Evolutionary conservation across 1,284 basidiomycete genomes (phyloP), one percentile per base, ranked within the genome.

Genomic region (Puccinia sorghi): DNA sequence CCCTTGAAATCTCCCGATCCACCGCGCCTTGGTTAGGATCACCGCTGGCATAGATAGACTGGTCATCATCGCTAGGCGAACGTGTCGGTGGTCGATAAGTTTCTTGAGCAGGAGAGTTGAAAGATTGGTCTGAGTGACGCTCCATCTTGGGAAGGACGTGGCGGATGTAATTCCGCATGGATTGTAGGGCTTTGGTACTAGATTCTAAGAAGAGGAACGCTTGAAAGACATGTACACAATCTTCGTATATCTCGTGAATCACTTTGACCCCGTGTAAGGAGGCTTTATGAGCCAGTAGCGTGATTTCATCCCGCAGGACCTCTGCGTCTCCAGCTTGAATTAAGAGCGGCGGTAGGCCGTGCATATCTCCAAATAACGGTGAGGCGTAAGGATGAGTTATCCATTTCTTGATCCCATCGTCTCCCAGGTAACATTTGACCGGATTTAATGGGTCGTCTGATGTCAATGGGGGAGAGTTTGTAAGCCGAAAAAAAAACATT

Each of bases 381-480:
- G 80, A 80, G 64, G 80, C 79, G 79, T 82, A 82, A 0, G 80
- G 80, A 17, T 80, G 54, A n/a, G 86, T 83, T 93, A 97, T 73
- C 72, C 72, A 73, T 83, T 91, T 73, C 43, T 73, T 85, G 82
- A 94, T 90, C 50, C 90, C 86, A 79, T 88, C 88, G 46, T 92
- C 91, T 13, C 96, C 96, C 3, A 99, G 90, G 83, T 97, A 97
- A 81, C 95, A 91, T 22, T 89, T 89, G 69, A 99, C 91, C 0
- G 97, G 96, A 84, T 99, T 93, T 83, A 98, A 88, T 83, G 95
- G 94, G 82, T 94, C 93, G 72, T 83, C 80, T 72, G 25, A 52
- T 41, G 15, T 5, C 48, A 20, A 71, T 69, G 5, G 20, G 32
- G 2, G 22, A 17, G 7, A 12, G 37, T 4, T 64, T 11, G 20